phyloP scores from a whole-genome alignment of 257 asterid genomes.

The Petunia secreta region DNA sequence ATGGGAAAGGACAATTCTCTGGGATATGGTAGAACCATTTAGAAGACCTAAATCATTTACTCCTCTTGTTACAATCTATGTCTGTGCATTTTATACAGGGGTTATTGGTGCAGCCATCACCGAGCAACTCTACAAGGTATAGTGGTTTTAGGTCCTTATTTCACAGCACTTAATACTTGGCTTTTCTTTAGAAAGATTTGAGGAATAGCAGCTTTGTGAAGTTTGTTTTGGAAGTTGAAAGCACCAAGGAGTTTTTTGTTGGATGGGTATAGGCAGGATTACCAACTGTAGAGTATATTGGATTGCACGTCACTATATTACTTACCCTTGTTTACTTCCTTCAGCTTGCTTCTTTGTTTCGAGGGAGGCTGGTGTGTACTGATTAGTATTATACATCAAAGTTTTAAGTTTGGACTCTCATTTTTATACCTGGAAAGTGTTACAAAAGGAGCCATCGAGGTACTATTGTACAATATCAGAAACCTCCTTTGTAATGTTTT shows the following conservation, averaged over 20 bases:
- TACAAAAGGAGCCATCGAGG: background rate
- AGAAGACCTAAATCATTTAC: conserved; percentile 82
- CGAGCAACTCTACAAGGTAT: conserved; percentile 81
- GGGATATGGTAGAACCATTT: conserved; percentile 95
- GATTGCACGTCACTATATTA: too few relatives aligned
- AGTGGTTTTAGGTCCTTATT: background rate
- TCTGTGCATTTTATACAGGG: conserved; percentile 83
- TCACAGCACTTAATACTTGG: background rate
- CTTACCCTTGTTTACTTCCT: background rate
- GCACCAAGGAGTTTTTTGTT: background rate
- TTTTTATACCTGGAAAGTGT: background rate
- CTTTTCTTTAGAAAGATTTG: background rate
- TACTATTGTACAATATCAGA: background rate
- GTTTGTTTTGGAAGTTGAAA: background rate
- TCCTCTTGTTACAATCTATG: conserved; percentile 69
- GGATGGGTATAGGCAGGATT: background rate
- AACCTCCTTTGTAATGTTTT: background rate
- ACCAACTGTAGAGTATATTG: background rate
- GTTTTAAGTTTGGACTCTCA: background rate
- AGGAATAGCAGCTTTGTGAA: background rate
- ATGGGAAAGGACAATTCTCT: conserved; percentile 80
- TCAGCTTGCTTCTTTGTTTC: background rate
- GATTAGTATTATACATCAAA: too few relatives aligned
- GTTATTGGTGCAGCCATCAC: conserved; percentile 85
- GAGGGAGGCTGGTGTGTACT: background rate